Conservation (phyloP, 1,284 basidiomycete genomes). For the Coniophora puteana region DNA sequence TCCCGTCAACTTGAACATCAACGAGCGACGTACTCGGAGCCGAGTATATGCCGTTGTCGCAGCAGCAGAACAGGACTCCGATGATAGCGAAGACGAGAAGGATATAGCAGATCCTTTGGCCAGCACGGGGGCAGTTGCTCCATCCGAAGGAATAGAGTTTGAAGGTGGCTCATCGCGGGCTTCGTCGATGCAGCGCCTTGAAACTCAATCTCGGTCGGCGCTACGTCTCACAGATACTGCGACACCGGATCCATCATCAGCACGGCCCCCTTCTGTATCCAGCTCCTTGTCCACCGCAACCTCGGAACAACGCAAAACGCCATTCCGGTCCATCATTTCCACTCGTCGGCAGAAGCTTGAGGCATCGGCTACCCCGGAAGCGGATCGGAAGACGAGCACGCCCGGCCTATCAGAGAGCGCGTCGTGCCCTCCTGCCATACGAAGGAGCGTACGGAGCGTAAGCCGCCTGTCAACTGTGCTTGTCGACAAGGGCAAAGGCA, state of each 20-base stretch:
- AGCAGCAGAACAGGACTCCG: constrained; percentile 52
- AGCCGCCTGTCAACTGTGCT: constrained; percentile 27
- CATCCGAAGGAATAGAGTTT: too few species aligned
- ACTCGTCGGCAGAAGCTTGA: constrained; percentile 55
- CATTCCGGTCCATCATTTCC: constrained; percentile 54
- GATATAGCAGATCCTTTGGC: constrained; percentile 44
- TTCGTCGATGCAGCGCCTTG: constrained; percentile 38
- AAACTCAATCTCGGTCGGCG: constrained; percentile 17
- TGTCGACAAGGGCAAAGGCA: constrained; percentile 30
- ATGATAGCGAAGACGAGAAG: constrained; percentile 48
- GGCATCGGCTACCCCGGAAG: constrained; percentile 21
- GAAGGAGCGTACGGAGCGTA: constrained; percentile 18
- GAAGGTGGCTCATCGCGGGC: too few species aligned
- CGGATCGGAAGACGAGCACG: constrained; percentile 21
- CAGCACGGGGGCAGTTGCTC: constrained; percentile 40
- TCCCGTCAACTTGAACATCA: constrained; percentile 40
- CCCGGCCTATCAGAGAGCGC: constrained; percentile 19
- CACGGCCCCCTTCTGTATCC: constrained; percentile 20
- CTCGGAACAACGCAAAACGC: constrained; percentile 20
- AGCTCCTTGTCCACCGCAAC: constrained; percentile 16
- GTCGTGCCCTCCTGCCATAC: too few species aligned
- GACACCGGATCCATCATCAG: constrained; percentile 16
- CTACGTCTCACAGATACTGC: constrained; percentile 22
- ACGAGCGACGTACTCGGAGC: constrained; percentile 72
- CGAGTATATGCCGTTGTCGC: constrained; percentile 71